phyloP scores from a whole-genome alignment of 148 eudicot genomes.

The Limonium bicolor region DNA sequence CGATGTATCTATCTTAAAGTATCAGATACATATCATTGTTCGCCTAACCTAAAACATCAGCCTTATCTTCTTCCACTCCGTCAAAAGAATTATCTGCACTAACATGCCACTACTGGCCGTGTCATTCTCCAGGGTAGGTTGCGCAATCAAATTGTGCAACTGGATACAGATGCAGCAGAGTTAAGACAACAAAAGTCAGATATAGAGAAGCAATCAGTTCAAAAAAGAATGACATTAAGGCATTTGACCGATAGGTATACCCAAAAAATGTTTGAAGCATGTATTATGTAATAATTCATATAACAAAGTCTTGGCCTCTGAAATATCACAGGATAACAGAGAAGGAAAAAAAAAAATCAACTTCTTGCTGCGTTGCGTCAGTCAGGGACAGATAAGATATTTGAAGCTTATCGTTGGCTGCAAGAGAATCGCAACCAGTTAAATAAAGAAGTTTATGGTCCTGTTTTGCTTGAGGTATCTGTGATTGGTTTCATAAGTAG shows the following conservation, averaged over 20 bases:
- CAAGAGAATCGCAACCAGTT: constrained; percentile 62
- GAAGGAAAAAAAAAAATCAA: constrained; percentile 61
- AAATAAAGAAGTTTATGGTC: constrained; percentile 80
- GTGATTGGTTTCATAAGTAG: neutral
- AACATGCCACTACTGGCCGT: no score
- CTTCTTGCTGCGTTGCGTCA: constrained; percentile 33
- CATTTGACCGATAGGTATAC: constrained; percentile 39
- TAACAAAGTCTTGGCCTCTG: constrained; percentile 11
- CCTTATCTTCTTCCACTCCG: no score
- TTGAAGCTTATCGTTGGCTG: constrained; percentile 68
- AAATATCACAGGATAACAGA: constrained; percentile 50
- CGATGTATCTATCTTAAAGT: no score
- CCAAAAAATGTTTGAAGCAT: no score
- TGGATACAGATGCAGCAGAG: constrained; percentile 30
- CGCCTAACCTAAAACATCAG: no score
- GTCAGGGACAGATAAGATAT: constrained; percentile 54
- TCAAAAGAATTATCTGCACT: no score
- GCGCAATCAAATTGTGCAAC: constrained; percentile 39
- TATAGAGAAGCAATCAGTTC: constrained; percentile 22
- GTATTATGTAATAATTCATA: constrained; percentile 16
- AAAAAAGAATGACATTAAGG: constrained; percentile 13
- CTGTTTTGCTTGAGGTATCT: constrained; percentile 79
- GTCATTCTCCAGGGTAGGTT: constrained; percentile 32
- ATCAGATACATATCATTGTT: no score
- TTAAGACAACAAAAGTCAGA: constrained; percentile 31